These are phyloP conservation scores for Trichoderma aggressivum DNA, from an alignment of 2,329 filamentous ascomycete genomes.

Conservation along the genomic window DNA sequence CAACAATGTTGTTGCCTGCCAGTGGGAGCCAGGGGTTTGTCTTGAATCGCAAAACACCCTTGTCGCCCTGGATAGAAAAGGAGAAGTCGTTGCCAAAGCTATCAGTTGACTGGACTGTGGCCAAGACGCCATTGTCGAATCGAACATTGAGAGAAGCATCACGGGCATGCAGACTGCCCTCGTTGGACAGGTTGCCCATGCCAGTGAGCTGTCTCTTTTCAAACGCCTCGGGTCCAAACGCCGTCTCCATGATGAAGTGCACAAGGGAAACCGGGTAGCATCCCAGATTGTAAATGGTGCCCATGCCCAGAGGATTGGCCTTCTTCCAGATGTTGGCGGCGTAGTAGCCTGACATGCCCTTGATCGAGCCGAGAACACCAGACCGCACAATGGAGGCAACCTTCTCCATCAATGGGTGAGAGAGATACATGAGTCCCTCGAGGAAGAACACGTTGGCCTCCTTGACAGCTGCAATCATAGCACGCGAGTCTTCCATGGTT, in stretches of 20 bases:
- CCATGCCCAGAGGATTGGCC: slow-evolving; percentile 29
- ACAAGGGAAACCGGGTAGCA: slow-evolving; percentile 30
- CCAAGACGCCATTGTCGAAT: slow-evolving; percentile 26
- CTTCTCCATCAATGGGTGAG: slow-evolving; percentile 27
- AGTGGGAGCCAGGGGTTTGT: slow-evolving; percentile 30
- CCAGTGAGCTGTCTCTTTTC: slow-evolving; percentile 22
- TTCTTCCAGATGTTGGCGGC: slow-evolving; percentile 29
- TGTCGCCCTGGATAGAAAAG: slow-evolving; percentile 26
- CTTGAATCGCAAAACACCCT: slow-evolving; percentile 25
- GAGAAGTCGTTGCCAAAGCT: slow-evolving; percentile 28
- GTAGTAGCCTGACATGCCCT: slow-evolving; percentile 27
- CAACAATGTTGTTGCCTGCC: slow-evolving; percentile 26
- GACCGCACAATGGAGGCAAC: slow-evolving; percentile 24
- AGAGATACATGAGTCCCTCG: slow-evolving; percentile 30
- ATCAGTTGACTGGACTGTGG: slow-evolving; percentile 28
- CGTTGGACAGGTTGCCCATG: slow-evolving; percentile 24
- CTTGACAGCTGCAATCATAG: slow-evolving; percentile 25
- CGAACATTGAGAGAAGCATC: slow-evolving; percentile 26
- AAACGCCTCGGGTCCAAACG: slow-evolving; percentile 24
- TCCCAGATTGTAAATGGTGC: slow-evolving; percentile 31
- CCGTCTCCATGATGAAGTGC: slow-evolving; percentile 27
- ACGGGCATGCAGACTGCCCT: slow-evolving; percentile 23
- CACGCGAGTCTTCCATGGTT: slow-evolving; percentile 26
- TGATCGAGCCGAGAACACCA: slow-evolving; percentile 24
- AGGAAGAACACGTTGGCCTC: slow-evolving; percentile 27